Percentiles rank a stretch among this genome's conserved stretches.
Evolutionary conservation across 495 filamentous ascomycete species (phyloP).

Genomic region (Thozetella sp.): DNA sequence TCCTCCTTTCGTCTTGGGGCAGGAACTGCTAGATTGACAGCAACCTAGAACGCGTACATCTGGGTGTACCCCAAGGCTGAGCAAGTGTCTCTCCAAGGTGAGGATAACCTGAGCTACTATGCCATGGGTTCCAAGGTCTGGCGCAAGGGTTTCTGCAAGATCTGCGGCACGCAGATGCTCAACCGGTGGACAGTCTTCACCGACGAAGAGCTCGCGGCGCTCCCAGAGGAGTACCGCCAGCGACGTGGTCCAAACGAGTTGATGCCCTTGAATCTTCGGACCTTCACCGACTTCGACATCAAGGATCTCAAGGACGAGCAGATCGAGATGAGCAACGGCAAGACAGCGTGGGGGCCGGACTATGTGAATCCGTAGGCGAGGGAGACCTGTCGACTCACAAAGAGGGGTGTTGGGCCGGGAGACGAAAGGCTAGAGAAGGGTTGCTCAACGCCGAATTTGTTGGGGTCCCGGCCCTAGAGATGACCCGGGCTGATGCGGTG

Average conservation of each 20-base stretch:
- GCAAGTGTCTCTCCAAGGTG: conserved; percentile 29
- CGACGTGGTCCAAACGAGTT: background rate
- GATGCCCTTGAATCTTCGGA: conserved; percentile 29
- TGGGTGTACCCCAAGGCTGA: conserved; percentile 35
- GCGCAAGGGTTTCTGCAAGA: conserved; percentile 43
- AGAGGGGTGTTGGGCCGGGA: background rate
- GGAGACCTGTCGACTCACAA: no score
- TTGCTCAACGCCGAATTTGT: background rate
- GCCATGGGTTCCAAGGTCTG: conserved; percentile 21
- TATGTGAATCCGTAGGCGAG: conserved; percentile 40
- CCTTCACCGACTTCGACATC: conserved; percentile 31
- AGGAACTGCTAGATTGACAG: conserved; percentile 1
- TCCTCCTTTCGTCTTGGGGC: background rate
- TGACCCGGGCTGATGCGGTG: no score
- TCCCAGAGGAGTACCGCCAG: conserved; percentile 14
- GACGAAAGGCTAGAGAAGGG: background rate
- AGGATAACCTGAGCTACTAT: conserved; percentile 36
- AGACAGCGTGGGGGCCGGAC: conserved; percentile 16
- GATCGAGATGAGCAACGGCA: conserved; percentile 21
- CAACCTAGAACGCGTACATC: conserved; percentile 17
- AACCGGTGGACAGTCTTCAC: conserved; percentile 17
- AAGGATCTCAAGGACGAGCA: conserved; percentile 16
- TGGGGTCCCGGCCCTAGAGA: background rate
- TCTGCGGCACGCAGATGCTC: conserved; percentile 36
- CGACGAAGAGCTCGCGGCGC: conserved; percentile 17